Base-by-base conservation (phyloP, 2,329 filamentous ascomycete genomes). In the Sclerotinia trifoliorum region DNA sequence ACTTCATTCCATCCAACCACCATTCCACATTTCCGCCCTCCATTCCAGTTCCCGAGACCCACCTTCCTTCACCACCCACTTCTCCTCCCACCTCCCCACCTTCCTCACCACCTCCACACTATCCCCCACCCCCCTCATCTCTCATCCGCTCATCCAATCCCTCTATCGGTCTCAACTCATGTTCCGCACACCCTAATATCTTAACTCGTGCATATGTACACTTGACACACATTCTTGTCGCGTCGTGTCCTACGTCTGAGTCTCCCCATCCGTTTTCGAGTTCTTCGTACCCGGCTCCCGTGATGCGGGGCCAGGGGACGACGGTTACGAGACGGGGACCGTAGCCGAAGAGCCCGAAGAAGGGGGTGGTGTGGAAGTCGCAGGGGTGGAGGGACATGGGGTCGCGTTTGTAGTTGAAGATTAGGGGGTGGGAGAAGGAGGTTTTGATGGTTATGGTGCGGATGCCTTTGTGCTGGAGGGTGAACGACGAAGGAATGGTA, bases 371-470 rank as follows among this genome's bases (percentile, higher is more conserved):
- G 65, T 75, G 75, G 63, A 71, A 77, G 24, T 67, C 65, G 51
- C 75, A 76, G 1, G 71, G 60, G 5, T 65, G 68, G 24, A 15
- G 56, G 61, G n/a, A 29, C 51, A 21, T 52, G 39, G 19, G 57
- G n/a, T 39, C 68, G 62, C 8, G 72, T 63, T 2, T 48, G 68
- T 73, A 72, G 60, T 76, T 75, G 71, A 78, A 77, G 2, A 35
- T 68, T 4, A 78, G 73, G 0, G 76, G 76, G 56, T 77, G 75
- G 8, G 71, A 72, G 62, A 76, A 77, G 0, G 65, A 32, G 0
- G 76, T 78, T 0, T n/a, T 71, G 48, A 77, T 75, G 2, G 32
- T 52, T 35, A 62, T 69, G n/a, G 70, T 67, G 3, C 39, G 42
- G n/a, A 66, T 67, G 1, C 67, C 68, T 35, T 57, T 21, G 13